These are phyloP conservation scores for Coix lacrymajobi DNA, from an alignment of 176 grass and related monocot species.

Conservation along the genomic window DNA sequence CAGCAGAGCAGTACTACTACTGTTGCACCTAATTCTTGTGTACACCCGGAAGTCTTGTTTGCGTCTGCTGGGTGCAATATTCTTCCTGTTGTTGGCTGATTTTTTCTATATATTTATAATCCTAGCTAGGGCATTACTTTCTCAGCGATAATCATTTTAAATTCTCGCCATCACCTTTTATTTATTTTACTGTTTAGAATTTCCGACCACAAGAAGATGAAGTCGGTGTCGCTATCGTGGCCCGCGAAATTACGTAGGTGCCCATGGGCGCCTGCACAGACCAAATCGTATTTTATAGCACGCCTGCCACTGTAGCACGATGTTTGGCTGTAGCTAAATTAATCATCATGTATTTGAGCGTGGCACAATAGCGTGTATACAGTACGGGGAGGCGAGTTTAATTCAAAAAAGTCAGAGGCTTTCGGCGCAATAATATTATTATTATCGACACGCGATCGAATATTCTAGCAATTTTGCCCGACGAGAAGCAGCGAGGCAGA, in stretches of 20 bases:
- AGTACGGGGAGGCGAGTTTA: not conserved
- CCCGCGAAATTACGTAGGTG: not conserved
- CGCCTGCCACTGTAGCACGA: conserved; percentile 19
- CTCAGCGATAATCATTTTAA: conserved; percentile 8
- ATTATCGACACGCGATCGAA: too few species aligned
- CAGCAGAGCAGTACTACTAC: not conserved
- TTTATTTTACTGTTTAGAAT: conserved; percentile 6
- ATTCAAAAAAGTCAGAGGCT: not conserved
- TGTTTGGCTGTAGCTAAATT: conserved; percentile 1
- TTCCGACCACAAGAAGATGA: conserved; percentile 32
- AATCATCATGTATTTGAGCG: conserved; percentile 17
- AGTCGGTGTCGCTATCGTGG: conserved; percentile 18
- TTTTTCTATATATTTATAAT: not conserved
- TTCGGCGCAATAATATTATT: not conserved
- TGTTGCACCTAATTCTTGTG: conserved; percentile 45
- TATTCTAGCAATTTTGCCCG: not conserved
- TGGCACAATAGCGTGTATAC: not conserved
- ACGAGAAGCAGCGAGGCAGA: too few species aligned
- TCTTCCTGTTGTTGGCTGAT: not conserved
- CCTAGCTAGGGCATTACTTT: conserved; percentile 22
- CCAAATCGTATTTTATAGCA: conserved; percentile 13
- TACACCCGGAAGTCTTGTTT: conserved; percentile 28
- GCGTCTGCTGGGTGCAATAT: not conserved
- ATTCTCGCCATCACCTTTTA: not conserved
- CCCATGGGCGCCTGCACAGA: conserved; percentile 16